Conservation (phyloP, 208 protist genomes). For the Leishmania tarentolae region DNA sequence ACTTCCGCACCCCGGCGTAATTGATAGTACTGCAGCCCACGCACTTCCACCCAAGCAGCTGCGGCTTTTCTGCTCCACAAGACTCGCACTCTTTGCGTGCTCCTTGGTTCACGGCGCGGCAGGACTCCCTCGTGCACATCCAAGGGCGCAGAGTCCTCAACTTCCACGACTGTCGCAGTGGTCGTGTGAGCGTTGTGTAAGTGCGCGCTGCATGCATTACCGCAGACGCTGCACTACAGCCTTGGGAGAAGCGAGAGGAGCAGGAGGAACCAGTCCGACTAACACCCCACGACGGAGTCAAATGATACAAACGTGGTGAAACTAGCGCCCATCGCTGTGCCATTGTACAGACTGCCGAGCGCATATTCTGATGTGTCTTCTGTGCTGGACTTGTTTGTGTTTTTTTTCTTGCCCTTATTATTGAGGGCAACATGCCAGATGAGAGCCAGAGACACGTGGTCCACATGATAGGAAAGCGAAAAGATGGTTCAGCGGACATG, state of each 20-base stretch:
- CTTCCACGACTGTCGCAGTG: constrained; percentile 69
- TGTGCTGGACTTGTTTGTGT: neutral
- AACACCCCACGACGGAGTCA: neutral
- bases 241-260: neutral
- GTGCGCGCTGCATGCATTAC: neutral
- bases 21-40: constrained; percentile 64
- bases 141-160: constrained; percentile 48
- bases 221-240: neutral
- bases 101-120: constrained; percentile 58
- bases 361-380: neutral
- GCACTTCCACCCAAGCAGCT: constrained; percentile 80
- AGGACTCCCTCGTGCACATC: constrained; percentile 83
- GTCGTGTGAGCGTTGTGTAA: constrained; percentile 19
- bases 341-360: neutral
- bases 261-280: neutral
- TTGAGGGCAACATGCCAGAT: neutral
- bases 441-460: too few species aligned
- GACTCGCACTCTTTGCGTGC: constrained; percentile 39
- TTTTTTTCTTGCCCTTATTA: neutral
- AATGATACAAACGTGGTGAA: neutral
- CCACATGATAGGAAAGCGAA: neutral
- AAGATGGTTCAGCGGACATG: neutral
- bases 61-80: constrained; percentile 64
- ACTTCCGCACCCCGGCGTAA: constrained; percentile 74
- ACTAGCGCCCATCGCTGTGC: too few species aligned